phyloP scores from a whole-genome alignment of 108 stramenopile species.

The Poteriospumella lacustris region DNA sequence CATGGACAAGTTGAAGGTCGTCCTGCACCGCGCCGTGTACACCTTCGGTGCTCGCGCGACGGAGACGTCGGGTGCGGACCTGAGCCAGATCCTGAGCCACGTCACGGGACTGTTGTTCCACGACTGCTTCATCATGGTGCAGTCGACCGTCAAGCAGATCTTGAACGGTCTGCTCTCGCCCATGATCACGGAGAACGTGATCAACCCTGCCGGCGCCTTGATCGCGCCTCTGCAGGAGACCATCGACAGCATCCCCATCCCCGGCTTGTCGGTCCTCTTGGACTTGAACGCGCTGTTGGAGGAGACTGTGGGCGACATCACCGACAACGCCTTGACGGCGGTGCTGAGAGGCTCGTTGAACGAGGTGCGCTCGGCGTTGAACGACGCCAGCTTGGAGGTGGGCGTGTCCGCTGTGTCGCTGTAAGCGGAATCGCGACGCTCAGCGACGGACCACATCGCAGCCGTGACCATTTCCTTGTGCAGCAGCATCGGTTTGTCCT shows the following conservation, averaged over 20 bases:
- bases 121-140: not conserved
- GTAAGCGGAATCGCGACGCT: too few species aligned
- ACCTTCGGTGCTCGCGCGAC: not conserved
- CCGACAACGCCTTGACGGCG: not conserved
- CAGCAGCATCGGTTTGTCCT: too few species aligned
- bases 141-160: not conserved
- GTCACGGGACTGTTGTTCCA: conserved; percentile 10
- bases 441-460: too few species aligned
- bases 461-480: too few species aligned
- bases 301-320: not conserved
- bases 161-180: not conserved
- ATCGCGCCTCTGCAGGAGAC: conserved; percentile 12
- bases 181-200: not conserved
- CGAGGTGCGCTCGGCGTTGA: not conserved
- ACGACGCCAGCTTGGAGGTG: not conserved
- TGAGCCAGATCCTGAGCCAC: not conserved
- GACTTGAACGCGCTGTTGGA: not conserved
- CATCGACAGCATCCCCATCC: conserved; percentile 10
- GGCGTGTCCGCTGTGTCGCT: not conserved
- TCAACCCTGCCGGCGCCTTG: not conserved
- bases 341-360: not conserved
- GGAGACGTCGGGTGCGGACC: not conserved
- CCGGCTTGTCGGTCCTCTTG: not conserved
- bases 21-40: conserved; percentile 20
- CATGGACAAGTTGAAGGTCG: not conserved